phyloP scores from a whole-genome alignment of 495 filamentous ascomycete species.

The Xylaria intraflava region DNA sequence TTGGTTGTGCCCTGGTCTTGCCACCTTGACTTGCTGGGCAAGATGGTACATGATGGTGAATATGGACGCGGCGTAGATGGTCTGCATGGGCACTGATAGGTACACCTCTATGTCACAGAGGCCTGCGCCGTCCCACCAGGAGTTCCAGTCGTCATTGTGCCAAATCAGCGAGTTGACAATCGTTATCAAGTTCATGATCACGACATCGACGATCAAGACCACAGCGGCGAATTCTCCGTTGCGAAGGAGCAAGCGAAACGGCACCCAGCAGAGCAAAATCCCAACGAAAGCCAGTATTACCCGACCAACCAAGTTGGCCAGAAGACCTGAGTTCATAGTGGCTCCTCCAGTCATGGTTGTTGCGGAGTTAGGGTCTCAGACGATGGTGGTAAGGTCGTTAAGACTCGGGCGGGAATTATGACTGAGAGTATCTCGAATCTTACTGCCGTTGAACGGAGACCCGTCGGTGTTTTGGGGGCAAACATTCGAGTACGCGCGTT shows the following conservation, averaged over 20 bases:
- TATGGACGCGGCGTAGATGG: constrained; percentile 57
- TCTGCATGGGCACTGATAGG: constrained; percentile 46
- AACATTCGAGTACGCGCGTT: too few species aligned
- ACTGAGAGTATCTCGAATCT: too few species aligned
- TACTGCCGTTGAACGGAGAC: too few species aligned
- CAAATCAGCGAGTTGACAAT: constrained; percentile 78
- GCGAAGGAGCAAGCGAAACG: constrained; percentile 48
- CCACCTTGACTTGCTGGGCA: constrained; percentile 61
- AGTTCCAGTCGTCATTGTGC: constrained; percentile 59
- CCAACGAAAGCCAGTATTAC: constrained; percentile 51
- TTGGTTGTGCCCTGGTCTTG: constrained; percentile 44
- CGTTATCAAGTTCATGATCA: constrained; percentile 58
- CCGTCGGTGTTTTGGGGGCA: too few species aligned
- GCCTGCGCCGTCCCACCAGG: constrained; percentile 66
- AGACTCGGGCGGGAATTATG: too few species aligned
- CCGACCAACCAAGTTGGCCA: constrained; percentile 36
- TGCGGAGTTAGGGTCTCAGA: neutral
- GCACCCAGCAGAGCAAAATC: constrained; percentile 51
- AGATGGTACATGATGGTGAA: constrained; percentile 69
- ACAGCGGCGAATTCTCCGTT: constrained; percentile 57
- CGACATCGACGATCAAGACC: constrained; percentile 57
- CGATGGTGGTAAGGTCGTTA: neutral
- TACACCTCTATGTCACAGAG: constrained; percentile 83
- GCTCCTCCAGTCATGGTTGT: neutral
- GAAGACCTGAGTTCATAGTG: constrained; percentile 19